Conservation (phyloP, 805 yeast species). For the Wickerhamiella siamensis region DNA sequence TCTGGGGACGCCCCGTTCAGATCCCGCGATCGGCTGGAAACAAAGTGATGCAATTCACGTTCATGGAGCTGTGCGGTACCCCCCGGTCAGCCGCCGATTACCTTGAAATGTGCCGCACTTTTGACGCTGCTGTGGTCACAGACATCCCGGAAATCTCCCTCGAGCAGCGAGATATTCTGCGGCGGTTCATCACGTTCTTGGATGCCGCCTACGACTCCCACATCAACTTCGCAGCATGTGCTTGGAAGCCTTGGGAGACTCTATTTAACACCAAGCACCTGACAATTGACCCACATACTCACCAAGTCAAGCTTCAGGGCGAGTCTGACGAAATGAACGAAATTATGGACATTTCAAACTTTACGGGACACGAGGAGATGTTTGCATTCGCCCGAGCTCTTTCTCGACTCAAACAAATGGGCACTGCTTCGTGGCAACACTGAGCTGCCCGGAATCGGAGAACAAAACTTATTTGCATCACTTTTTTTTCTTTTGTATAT, state of each 20-base stretch:
- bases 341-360: slow-evolving; percentile 31
- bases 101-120: slow-evolving; percentile 61
- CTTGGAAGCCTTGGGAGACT: slow-evolving; percentile 70
- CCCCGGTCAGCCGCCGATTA: slow-evolving; percentile 93
- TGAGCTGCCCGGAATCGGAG: neutral
- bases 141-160: slow-evolving; percentile 81
- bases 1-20: slow-evolving; percentile 77
- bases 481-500: neutral
- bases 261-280: slow-evolving; percentile 63
- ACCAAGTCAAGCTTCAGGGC: slow-evolving; percentile 27
- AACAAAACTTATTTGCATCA: neutral
- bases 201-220: slow-evolving; percentile 94
- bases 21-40: slow-evolving; percentile 71
- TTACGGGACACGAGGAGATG: slow-evolving; percentile 85
- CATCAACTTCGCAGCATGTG: slow-evolving; percentile 76
- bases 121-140: slow-evolving; percentile 69
- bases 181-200: slow-evolving; percentile 85
- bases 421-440: slow-evolving; percentile 68
- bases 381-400: slow-evolving; percentile 95
- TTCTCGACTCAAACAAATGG: slow-evolving; percentile 84
- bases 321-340: slow-evolving; percentile 34
- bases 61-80: slow-evolving; percentile 70
- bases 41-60: slow-evolving; percentile 78
- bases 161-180: slow-evolving; percentile 64
- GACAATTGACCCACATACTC: slow-evolving; percentile 26